Conservation (phyloP, 2,329 filamentous ascomycete species). For the Venturiaceae sp. region DNA sequence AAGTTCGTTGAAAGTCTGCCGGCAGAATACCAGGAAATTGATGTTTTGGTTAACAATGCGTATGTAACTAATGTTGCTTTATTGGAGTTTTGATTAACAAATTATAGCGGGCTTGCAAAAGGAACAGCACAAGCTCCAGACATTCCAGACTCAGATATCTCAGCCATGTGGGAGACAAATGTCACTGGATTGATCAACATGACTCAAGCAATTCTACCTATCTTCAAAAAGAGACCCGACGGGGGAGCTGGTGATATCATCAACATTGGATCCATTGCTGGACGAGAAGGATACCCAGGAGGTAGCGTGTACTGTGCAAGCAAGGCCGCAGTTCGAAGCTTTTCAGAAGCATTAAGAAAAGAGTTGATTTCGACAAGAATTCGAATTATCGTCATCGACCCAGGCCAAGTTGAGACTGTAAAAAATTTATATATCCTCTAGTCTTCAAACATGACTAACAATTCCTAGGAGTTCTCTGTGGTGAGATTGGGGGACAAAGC, state of each 20-base stretch:
- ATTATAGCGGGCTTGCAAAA: conserved; percentile 69
- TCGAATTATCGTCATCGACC: conserved; percentile 79
- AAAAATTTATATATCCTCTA: conserved; percentile 29
- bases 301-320: conserved; percentile 90
- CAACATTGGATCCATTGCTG: conserved; percentile 90
- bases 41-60: conserved; percentile 95
- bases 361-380: conserved; percentile 76
- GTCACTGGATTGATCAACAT: conserved; percentile 92
- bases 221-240: conserved; percentile 61
- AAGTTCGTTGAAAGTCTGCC: conserved; percentile 66
- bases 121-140: conserved; percentile 78
- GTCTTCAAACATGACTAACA: conserved; percentile 22
- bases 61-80: conserved; percentile 35
- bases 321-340: conserved; percentile 78
- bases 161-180: conserved; percentile 85
- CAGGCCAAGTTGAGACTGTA: conserved; percentile 78
- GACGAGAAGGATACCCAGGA: conserved; percentile 73
- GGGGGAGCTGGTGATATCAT: conserved; percentile 87
- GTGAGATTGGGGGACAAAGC: conserved; percentile 82
- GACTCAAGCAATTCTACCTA: conserved; percentile 81
- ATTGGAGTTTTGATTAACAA: conserved; percentile 7
- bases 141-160: conserved; percentile 73
- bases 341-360: conserved; percentile 72
- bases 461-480: conserved; percentile 63
- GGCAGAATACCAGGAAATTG: conserved; percentile 71